These are phyloP conservation scores for Pelargonium nanum DNA, from an alignment of 345 rosid genomes.

Conservation along the genomic window DNA sequence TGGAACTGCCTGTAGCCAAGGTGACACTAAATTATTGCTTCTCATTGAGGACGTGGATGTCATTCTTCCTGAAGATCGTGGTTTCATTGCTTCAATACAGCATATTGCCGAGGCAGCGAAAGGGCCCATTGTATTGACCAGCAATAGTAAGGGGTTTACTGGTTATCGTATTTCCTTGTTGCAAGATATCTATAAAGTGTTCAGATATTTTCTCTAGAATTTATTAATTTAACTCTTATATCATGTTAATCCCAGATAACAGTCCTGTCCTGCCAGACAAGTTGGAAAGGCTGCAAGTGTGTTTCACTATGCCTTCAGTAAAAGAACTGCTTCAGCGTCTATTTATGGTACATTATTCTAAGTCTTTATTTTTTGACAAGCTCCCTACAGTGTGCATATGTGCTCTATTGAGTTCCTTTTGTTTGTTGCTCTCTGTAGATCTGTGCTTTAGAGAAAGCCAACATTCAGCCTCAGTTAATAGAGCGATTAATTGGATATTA, in stretches of 20 bases:
- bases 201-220: slow-evolving; percentile 9
- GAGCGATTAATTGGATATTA: slow-evolving; percentile 42
- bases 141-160: slow-evolving; percentile 50
- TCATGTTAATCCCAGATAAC: slow-evolving; percentile 29
- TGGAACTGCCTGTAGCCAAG: slow-evolving; percentile 18
- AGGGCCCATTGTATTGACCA: slow-evolving; percentile 80
- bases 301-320: slow-evolving; percentile 42
- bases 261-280: slow-evolving; percentile 60
- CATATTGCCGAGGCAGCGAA: slow-evolving; percentile 83
- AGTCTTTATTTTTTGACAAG: slow-evolving; percentile 7
- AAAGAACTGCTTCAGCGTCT: slow-evolving; percentile 52
- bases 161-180: slow-evolving; percentile 9
- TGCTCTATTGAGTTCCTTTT: slow-evolving; percentile 16
- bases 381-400: slow-evolving; percentile 4
- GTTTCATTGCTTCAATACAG: slow-evolving; percentile 71
- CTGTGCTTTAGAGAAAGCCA: slow-evolving; percentile 58
- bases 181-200: slow-evolving; percentile 2
- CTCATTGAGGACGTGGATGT: slow-evolving; percentile 94
- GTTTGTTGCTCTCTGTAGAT: slow-evolving; percentile 30
- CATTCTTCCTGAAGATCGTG: slow-evolving; percentile 78
- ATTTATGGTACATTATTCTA: slow-evolving; percentile 34
- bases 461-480: slow-evolving; percentile 38
- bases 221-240: slow-evolving; percentile 10
- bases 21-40: slow-evolving; percentile 53
- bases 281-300: slow-evolving; percentile 51